Evolutionary conservation across 108 stramenopile genomes (phyloP), one percentile per base, ranked within the genome.

Genomic region (Cyclotella atomus): DNA sequence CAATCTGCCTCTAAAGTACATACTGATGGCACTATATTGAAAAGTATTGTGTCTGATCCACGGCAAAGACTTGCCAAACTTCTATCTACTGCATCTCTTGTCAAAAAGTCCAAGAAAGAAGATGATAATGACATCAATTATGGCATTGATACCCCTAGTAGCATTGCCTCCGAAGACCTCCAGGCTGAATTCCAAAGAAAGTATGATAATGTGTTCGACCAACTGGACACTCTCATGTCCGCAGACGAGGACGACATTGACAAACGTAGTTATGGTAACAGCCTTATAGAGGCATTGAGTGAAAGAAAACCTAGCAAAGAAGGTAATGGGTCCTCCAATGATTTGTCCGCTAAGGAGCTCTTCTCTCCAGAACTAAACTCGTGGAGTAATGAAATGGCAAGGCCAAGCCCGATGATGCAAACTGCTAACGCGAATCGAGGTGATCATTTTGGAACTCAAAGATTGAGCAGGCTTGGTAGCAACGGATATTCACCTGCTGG

Each of bases 11-110:
- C n/a, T n/a, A n/a, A n/a, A 41, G 24, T 29, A 25, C 21, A 17
- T 29, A 24, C 45, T 0, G 43, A 61, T 50, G 61, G 64, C 50
- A 47, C 20, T 45, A 54, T 89, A 6, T 45, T 94, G 23, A 85
- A 89, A 73, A 84, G 76, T 32, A 56, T 91, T 21, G 69, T 89
- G 19, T 73, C 90, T 3, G 94, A 95, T 78, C 91, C 94, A 21
- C 76, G 94, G 38, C 94, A 95, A 76, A 73, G 94, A 45, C 59
- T 95, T 12, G 91, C 91, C 0, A 92, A 81, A 65, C 36, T 91
- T 19, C 56, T 85, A 32, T 60, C 60, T n/a, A 43, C 74, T 30
- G 64, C 63, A 2, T 67, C 69, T 8, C 45, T 44, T 23, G 44
- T 2, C 36, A 82, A 70, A 28, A 34, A 75, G 21, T 15, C 45